Evolutionary conservation across 2,329 filamentous ascomycete species (phyloP), one percentile per base, ranked within the genome.

Genomic region (Tolypocladium amazonense): DNA sequence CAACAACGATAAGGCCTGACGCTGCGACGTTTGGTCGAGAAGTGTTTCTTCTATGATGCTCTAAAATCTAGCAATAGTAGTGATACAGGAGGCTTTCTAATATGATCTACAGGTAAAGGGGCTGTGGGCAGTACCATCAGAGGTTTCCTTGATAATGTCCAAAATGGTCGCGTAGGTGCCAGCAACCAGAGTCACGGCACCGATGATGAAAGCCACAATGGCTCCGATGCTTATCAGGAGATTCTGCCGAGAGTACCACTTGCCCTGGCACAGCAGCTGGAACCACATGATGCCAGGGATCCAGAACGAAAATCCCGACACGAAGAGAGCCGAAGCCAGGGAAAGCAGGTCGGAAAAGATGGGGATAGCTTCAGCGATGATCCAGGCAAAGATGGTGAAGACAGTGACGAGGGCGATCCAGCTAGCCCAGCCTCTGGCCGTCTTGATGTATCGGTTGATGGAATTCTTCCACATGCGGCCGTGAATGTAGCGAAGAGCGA

Each of bases 341-440:
- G 77, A 75, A n/a, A 91, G 74, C 56, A 91, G 74, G 54, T 87
- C 78, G 62, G 82, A 83, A 75, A 91, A 92, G 68, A 86, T 85
- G 2, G 88, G 88, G 55, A 91, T 87, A 0, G 86, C 82, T 65
- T 88, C 83, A 20, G 88, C 87, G 62, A 91, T 85, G 64, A 90
- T 70, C 81, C 85, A 91, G 2, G 85, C 84, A 23, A 87, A 57
- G 20, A 87, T 53, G 76, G 87, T 90, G 41, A 86, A 70, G 47
- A 68, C 63, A 1, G 77, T 71, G 39, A 84, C 81, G 35, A 90
- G 81, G 4, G 62, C 75, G 2, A 85, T 68, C 88, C 88, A 89
- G 14, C 72, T 75, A 27, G 70, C 65, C 78, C 78, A 80, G 2
- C 78, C 78, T 71, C 69, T 76, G 57, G 70, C 68, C 8, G 78